Evolutionary conservation across 2,329 filamentous ascomycete species (phyloP), one percentile per base, ranked within the genome.

Genomic region (Scedosporium boydii): DNA sequence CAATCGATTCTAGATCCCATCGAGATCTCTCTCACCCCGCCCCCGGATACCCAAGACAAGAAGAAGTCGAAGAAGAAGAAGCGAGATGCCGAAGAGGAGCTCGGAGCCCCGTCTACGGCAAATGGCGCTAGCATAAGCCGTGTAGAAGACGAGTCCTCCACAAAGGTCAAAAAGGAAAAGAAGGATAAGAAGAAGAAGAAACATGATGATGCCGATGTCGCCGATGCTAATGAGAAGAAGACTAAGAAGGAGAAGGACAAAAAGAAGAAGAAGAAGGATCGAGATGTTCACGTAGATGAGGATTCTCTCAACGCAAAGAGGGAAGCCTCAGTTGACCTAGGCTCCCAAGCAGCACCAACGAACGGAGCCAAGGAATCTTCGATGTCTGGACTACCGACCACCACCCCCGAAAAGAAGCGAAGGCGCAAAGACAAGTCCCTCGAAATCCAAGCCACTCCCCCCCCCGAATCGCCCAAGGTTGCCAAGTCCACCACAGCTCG

Each of bases 201-300:
- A 62, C 51, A 58, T 27, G 59, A 44, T 41, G 62, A 4, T 62
- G 61, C 14, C 62, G 55, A 1, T 6, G 27, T 42, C 16, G 14
- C n/a, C 21, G 34, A 65, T 59, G 63, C 67, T 64, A 61, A 66
- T 61, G 63, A 68, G 64, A 66, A 61, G 65, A 68, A 46, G 61
- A 65, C 23, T 69, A 71, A 68, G 63, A 69, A 67, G 58, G 69
- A 68, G 55, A 74, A 74, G 63, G 69, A 73, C 18, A 61, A 65
- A 62, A 75, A 73, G 65, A 74, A 75, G 68, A 74, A 75, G 61
- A 69, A 72, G 62, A 71, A 72, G 60, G 64, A 67, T 26, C 21
- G 46, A 62, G 56, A 58, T 34, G 59, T 18, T 55, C 59, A 6
- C 61, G 62, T 12, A 62, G 51, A 1, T 7, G 41, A 53, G 18